phyloP scores from a whole-genome alignment of 345 rosid genomes.

The Linum lewisii region DNA sequence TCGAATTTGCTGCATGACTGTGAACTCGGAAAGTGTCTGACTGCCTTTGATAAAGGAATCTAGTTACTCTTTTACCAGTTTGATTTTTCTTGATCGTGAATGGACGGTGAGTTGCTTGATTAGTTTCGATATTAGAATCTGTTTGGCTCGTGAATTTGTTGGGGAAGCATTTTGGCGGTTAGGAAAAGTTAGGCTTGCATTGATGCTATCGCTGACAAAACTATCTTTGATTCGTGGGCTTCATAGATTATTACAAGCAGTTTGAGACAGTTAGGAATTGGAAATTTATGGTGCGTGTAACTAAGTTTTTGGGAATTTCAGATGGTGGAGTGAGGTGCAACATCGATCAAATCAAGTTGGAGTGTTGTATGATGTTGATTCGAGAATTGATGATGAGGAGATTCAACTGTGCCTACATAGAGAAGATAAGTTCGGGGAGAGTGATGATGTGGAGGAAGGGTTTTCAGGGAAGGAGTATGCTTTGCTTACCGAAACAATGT shows the following conservation, averaged over 20 bases:
- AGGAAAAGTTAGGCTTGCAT: too few relatives aligned
- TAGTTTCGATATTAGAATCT: neutral
- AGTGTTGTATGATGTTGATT: slow-evolving; percentile 13
- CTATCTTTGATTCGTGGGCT: too few relatives aligned
- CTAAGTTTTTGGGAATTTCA: neutral
- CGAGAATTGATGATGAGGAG: neutral
- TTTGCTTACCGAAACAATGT: slow-evolving; percentile 16
- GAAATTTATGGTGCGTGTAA: neutral
- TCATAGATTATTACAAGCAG: too few relatives aligned
- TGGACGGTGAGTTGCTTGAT: too few relatives aligned
- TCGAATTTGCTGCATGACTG: neutral
- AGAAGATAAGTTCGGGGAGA: neutral
- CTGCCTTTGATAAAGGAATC: neutral
- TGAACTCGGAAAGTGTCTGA: neutral
- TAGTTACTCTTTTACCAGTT: too few relatives aligned
- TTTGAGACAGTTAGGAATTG: too few relatives aligned
- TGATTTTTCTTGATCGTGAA: too few relatives aligned
- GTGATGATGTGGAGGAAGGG: slow-evolving; percentile 2
- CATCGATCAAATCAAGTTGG: neutral
- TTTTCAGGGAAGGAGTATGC: slow-evolving; percentile 12
- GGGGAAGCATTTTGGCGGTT: neutral
- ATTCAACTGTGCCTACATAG: slow-evolving; percentile 9
- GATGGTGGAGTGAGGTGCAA: slow-evolving; percentile 18
- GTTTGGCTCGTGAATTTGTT: neutral
- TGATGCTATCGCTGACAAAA: too few relatives aligned